Conservation (phyloP, 352 stramenopile species). For the Vaucheria bursata region DNA sequence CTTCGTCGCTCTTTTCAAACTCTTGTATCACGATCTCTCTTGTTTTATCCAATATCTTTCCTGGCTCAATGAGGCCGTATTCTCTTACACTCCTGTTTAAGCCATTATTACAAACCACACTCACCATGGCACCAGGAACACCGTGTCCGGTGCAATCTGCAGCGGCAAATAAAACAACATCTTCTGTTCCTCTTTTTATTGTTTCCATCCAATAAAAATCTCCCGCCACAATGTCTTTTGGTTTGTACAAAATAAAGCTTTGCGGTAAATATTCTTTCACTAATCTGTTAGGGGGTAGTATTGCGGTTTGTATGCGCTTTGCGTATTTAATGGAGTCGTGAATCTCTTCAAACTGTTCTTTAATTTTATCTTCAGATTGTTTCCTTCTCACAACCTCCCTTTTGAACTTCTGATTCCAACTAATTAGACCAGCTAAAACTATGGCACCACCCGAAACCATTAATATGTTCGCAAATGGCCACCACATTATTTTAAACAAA, state of each 20-base stretch:
- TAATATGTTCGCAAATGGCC: no score
- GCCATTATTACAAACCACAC: constrained; percentile 1
- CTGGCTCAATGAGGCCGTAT: background rate
- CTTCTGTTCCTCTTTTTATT: no score
- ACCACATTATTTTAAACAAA: no score
- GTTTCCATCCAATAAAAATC: constrained; percentile 7
- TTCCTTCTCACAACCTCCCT: no score
- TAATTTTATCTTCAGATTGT: background rate
- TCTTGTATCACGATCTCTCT: background rate
- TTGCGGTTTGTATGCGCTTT: background rate
- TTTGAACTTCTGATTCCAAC: no score
- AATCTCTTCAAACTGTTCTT: background rate
- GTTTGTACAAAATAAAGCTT: background rate
- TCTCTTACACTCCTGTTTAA: background rate
- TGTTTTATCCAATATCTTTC: background rate
- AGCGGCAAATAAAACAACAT: background rate
- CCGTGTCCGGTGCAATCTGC: background rate
- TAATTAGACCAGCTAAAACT: no score
- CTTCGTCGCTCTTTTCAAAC: constrained; percentile 1
- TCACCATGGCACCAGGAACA: background rate
- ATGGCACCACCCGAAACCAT: no score
- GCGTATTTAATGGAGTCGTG: background rate
- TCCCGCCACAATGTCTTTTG: background rate
- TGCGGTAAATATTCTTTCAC: background rate
- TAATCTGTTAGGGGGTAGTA: background rate